Percentiles rank a stretch among this genome's conserved stretches.
These are phyloP conservation scores for Alternaria ethzedia DNA, from an alignment of 2,329 filamentous ascomycete species.

Conservation along the genomic window DNA sequence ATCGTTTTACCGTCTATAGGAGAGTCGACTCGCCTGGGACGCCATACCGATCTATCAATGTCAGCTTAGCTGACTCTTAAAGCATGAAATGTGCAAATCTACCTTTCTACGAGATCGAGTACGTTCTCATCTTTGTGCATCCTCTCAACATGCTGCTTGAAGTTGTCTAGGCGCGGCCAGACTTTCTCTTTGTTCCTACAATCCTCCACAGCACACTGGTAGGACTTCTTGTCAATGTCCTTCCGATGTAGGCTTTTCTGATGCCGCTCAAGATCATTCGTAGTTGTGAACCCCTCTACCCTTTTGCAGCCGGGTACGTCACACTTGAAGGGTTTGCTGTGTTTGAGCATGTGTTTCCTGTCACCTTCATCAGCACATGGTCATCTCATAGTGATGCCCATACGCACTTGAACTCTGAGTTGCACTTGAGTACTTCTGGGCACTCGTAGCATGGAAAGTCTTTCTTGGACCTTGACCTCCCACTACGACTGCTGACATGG, in stretches of 20 bases:
- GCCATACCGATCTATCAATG: slow-evolving; percentile 32
- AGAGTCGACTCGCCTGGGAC: slow-evolving; percentile 5
- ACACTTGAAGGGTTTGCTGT: slow-evolving; percentile 73
- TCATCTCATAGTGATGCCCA: background rate
- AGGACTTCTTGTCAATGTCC: slow-evolving; percentile 52
- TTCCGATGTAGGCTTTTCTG: slow-evolving; percentile 72
- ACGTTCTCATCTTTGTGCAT: slow-evolving; percentile 64
- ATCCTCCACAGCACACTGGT: slow-evolving; percentile 63
- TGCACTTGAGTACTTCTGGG: slow-evolving; percentile 35
- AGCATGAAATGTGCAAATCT: slow-evolving; percentile 2
- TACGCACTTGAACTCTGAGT: slow-evolving; percentile 48
- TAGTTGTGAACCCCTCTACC: slow-evolving; percentile 73
- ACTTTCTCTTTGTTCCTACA: slow-evolving; percentile 69
- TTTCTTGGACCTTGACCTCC: slow-evolving; percentile 17
- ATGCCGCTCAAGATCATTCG: slow-evolving; percentile 83
- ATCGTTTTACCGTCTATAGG: slow-evolving; percentile 14
- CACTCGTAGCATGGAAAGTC: slow-evolving; percentile 30
- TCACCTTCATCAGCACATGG: slow-evolving; percentile 13
- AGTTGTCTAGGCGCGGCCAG: slow-evolving; percentile 87
- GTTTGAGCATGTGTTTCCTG: slow-evolving; percentile 78
- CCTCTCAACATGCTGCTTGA: slow-evolving; percentile 76
- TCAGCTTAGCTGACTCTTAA: slow-evolving; percentile 16
- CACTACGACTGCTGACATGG: slow-evolving; percentile 34
- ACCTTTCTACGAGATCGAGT: slow-evolving; percentile 57
- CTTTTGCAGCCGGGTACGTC: slow-evolving; percentile 62